Evolutionary conservation across 176 grass and related monocot genomes (phyloP).

Genomic region (Avena eriantha): DNA sequence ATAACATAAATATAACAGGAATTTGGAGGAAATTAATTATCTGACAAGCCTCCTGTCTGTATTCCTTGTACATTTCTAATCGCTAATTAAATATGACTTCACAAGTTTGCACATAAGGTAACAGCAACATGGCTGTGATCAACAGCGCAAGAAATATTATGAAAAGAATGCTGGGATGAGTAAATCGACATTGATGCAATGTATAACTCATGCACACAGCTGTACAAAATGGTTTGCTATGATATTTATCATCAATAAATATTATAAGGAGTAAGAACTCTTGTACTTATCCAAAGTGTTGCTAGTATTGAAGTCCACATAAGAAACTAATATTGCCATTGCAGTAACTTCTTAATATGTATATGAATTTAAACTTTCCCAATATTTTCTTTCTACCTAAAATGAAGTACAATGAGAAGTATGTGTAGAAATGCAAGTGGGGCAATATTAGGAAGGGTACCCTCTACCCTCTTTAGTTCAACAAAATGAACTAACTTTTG

Average conservation of each 20-base stretch:
- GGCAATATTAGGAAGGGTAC: no score
- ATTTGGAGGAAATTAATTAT: slow-evolving; percentile 5
- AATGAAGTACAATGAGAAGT: slow-evolving; percentile 8
- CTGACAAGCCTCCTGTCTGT: not conserved
- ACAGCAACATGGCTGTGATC: not conserved
- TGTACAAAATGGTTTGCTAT: not conserved
- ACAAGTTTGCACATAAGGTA: not conserved
- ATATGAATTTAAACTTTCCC: slow-evolving; percentile 19
- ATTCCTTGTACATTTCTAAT: not conserved
- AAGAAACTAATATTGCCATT: not conserved
- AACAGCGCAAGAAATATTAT: not conserved
- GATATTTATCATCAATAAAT: not conserved
- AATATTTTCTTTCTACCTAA: not conserved
- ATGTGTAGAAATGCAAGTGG: not conserved
- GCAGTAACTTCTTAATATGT: not conserved
- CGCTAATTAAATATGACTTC: not conserved
- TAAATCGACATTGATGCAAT: not conserved
- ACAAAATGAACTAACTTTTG: no score
- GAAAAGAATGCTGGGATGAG: slow-evolving; percentile 5
- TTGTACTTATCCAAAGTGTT: not conserved
- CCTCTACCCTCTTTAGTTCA: no score
- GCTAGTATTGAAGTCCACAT: not conserved
- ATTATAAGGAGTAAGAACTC: not conserved
- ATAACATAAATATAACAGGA: not conserved
- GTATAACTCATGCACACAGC: not conserved